Conservation (phyloP, 306 rosid genomes). For the Rosa lucieae region DNA sequence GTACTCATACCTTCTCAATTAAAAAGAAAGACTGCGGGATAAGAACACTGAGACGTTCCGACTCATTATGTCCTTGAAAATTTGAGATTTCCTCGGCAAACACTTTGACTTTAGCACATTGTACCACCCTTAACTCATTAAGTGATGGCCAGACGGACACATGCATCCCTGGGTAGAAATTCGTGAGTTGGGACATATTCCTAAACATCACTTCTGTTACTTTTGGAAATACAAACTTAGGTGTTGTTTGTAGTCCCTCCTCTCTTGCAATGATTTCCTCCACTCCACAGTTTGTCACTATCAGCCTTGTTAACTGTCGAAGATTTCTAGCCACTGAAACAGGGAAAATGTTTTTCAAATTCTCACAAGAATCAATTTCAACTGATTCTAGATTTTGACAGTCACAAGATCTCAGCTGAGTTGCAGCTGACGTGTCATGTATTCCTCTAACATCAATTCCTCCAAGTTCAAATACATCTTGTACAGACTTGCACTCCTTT, state of each 20-base stretch:
- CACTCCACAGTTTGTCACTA: conserved; percentile 25
- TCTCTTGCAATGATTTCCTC: conserved; percentile 19
- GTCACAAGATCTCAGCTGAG: too few relatives aligned
- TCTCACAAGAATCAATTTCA: conserved; percentile 13
- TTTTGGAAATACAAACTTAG: conserved; percentile 5
- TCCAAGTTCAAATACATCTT: too few relatives aligned
- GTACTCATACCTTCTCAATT: background rate
- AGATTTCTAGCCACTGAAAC: conserved; percentile 27
- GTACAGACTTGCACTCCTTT: too few relatives aligned
- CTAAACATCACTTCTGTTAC: conserved; percentile 1
- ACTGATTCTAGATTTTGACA: conserved; percentile 16
- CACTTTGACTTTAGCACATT: background rate
- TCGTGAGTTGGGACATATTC: background rate
- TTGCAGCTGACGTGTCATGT: too few relatives aligned
- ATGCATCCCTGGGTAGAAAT: conserved; percentile 21
- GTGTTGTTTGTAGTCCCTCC: background rate
- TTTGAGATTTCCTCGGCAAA: background rate
- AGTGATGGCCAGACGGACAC: conserved; percentile 16
- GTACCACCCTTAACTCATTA: accelerated
- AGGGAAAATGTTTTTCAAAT: conserved; percentile 22
- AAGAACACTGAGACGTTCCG: too few relatives aligned
- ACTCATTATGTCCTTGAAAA: background rate
- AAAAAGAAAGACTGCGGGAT: background rate
- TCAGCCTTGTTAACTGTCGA: conserved; percentile 12
- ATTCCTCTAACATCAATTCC: too few relatives aligned